Evolutionary conservation across 805 yeast genomes (phyloP).

Genomic region (Priceomyces haplophilus): DNA sequence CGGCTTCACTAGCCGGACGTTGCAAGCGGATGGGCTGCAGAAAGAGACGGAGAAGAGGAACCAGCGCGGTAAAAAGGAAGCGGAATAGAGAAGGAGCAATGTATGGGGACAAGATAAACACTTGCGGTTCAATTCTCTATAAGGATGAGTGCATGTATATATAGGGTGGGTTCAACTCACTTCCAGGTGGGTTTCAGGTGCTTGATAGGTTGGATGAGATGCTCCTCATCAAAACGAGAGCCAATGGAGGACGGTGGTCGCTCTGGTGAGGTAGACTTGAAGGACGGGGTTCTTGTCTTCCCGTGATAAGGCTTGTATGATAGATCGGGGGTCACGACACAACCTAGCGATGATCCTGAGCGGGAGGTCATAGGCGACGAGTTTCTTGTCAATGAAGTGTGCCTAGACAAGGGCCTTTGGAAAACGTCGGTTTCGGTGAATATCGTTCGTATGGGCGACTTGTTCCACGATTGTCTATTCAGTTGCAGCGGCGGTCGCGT

Average conservation of each 20-base stretch:
- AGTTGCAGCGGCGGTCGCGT: conserved; percentile 2
- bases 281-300: conserved; percentile 6
- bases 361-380: conserved; percentile 5
- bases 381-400: conserved; percentile 3
- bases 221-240: conserved; percentile 31
- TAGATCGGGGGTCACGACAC: conserved; percentile 17
- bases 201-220: conserved; percentile 24
- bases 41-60: too few species aligned
- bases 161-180: conserved; percentile 5
- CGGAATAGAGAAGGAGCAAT: background rate
- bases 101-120: background rate
- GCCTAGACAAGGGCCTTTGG: conserved; percentile 6
- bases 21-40: conserved; percentile 15
- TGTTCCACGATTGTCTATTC: background rate
- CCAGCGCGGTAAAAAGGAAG: background rate
- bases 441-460: background rate
- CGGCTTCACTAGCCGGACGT: conserved; percentile 43
- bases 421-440: conserved; percentile 7
- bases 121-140: background rate
- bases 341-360: conserved; percentile 11
- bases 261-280: conserved; percentile 31
- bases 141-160: background rate
- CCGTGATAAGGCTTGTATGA: conserved; percentile 7
- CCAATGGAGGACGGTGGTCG: conserved; percentile 35
- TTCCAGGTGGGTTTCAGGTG: conserved; percentile 16